Evolutionary conservation across 768 basidiomycete genomes (phyloP).

Genomic region (Boletus rufocinnamomeus): DNA sequence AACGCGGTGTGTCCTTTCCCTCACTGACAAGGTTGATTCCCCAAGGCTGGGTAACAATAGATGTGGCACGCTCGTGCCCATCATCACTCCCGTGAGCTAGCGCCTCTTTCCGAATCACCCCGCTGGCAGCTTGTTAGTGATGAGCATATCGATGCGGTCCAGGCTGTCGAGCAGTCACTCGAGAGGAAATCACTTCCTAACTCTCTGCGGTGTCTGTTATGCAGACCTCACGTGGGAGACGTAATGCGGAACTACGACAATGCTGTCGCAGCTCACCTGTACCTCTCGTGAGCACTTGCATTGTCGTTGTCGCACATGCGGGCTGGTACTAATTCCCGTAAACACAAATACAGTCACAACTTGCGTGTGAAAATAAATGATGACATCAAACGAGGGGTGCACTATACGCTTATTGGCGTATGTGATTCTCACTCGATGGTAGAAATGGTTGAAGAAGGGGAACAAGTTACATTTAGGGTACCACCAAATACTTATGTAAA

Average conservation of each 20-base stretch:
- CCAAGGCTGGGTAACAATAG: neutral
- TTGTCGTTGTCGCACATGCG: too few relatives aligned
- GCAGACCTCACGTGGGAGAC: neutral
- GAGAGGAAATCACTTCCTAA: too few relatives aligned
- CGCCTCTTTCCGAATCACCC: too few relatives aligned
- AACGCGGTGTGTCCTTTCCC: conserved; percentile 6
- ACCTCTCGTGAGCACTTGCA: neutral
- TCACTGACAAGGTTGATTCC: neutral
- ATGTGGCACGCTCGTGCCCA: conserved; percentile 1
- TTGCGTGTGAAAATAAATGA: accelerated
- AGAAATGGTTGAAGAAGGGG: conserved; percentile 8
- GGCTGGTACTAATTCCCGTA: too few relatives aligned
- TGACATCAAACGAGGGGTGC: neutral
- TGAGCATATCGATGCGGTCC: neutral
- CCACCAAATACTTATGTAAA: too few relatives aligned
- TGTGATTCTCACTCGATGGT: neutral
- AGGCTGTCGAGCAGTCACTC: neutral
- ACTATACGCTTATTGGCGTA: conserved; percentile 3
- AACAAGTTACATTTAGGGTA: neutral
- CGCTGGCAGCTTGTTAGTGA: conserved; percentile 10
- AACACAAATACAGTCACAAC: neutral
- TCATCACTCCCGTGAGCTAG: too few relatives aligned
- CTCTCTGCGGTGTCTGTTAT: neutral
- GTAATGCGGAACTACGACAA: too few relatives aligned
- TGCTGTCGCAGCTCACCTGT: too few relatives aligned